A percentile compares a stretch with the other conserved stretches of the same genome.
Conservation (phyloP, 2,329 filamentous ascomycete genomes). For the Cryphonectria naterciae region DNA sequence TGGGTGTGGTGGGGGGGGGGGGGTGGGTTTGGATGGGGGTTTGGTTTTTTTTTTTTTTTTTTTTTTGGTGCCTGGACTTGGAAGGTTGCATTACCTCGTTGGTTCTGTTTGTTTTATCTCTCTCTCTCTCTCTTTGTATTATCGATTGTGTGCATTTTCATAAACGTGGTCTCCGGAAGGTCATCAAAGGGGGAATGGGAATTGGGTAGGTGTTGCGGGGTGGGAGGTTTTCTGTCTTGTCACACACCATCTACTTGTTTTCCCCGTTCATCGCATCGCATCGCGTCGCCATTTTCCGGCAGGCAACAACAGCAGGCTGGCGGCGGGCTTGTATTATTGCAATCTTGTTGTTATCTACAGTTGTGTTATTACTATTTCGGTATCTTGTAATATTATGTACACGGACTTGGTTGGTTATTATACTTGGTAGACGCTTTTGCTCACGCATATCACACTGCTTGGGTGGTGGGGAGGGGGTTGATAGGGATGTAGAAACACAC, state of each 20-base stretch:
- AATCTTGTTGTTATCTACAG: neutral
- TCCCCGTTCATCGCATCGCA: neutral
- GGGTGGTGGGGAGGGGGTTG: neutral
- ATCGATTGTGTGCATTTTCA: neutral
- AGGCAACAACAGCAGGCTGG: slow-evolving; percentile 5
- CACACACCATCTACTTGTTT: neutral
- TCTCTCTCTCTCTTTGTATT: neutral
- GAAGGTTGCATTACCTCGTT: neutral
- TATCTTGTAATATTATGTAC: neutral
- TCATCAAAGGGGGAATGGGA: neutral
- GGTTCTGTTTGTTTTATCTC: neutral
- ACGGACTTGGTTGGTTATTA: neutral
- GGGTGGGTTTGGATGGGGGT: neutral
- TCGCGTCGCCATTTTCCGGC: neutral
- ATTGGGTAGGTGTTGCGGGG: neutral
- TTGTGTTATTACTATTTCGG: neutral
- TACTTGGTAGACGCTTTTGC: slow-evolving; percentile 22
- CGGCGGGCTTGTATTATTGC: neutral
- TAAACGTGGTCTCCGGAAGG: neutral
- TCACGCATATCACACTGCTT: slow-evolving; percentile 20
- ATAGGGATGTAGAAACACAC: neutral
- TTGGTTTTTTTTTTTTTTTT: no score
- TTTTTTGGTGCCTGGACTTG: neutral
- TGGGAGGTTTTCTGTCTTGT: neutral
- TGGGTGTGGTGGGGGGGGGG: no score